These are phyloP conservation scores for Sungouiozyma ichnusensis DNA, from an alignment of 805 yeast species.

Conservation along the genomic window DNA sequence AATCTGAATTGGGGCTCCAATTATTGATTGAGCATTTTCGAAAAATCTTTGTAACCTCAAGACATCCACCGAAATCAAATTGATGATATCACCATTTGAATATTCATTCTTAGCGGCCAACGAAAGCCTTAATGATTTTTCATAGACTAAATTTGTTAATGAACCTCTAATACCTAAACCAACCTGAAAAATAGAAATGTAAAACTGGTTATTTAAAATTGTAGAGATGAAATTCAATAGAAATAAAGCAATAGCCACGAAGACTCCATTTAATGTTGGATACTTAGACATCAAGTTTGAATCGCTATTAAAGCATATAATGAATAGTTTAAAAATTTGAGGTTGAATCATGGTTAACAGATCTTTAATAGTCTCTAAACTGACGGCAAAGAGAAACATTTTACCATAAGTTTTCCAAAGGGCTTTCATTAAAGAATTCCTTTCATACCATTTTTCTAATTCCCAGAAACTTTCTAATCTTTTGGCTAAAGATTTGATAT, in stretches of 20 bases:
- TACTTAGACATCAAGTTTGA: slow-evolving; percentile 17
- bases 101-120: slow-evolving; percentile 48
- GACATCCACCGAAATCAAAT: slow-evolving; percentile 70
- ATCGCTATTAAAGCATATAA: slow-evolving; percentile 33
- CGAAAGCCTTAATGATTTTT: slow-evolving; percentile 61
- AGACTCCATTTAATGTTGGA: slow-evolving; percentile 49
- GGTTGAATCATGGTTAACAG: slow-evolving; percentile 41
- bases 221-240: slow-evolving; percentile 50
- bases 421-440: slow-evolving; percentile 28
- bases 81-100: slow-evolving; percentile 72
- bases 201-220: slow-evolving; percentile 56
- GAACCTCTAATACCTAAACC: slow-evolving; percentile 59
- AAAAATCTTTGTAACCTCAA: slow-evolving; percentile 49
- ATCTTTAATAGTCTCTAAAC: slow-evolving; percentile 32
- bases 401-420: slow-evolving; percentile 31
- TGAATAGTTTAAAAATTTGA: slow-evolving; percentile 42
- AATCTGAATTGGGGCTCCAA: slow-evolving; percentile 51
- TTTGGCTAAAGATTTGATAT: slow-evolving; percentile 27
- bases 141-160: slow-evolving; percentile 55
- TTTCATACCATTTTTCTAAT: slow-evolving; percentile 22
- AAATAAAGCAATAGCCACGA: slow-evolving; percentile 57
- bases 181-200: slow-evolving; percentile 44
- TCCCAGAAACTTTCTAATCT: slow-evolving; percentile 30
- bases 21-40: slow-evolving; percentile 41
- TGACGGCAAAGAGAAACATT: slow-evolving; percentile 28